Evolutionary conservation across 805 yeast genomes (phyloP).

Genomic region (Pichia heedii): DNA sequence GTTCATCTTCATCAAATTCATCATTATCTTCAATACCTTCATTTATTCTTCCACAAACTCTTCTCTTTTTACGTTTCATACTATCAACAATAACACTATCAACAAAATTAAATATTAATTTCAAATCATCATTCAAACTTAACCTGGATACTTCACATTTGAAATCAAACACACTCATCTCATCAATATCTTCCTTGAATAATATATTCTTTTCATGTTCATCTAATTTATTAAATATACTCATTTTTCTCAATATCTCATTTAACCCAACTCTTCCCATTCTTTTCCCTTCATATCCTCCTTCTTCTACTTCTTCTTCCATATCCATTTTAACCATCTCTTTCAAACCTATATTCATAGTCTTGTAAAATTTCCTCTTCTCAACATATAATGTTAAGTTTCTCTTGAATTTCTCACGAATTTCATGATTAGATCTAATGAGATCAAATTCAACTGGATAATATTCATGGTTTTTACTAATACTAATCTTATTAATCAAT

Average conservation of each 20-base stretch:
- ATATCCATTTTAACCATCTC: conserved; percentile 9
- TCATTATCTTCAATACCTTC: background rate
- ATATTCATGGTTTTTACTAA: conserved; percentile 32
- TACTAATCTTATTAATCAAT: conserved; percentile 38
- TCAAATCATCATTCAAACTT: conserved; percentile 42
- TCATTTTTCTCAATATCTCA: conserved; percentile 13
- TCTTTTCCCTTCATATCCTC: background rate
- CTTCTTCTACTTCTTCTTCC: background rate
- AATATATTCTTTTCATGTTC: conserved; percentile 16
- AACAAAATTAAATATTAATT: conserved; percentile 50
- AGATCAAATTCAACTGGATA: conserved; percentile 37
- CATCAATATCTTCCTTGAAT: conserved; percentile 5
- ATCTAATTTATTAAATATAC: conserved; percentile 16
- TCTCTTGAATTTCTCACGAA: conserved; percentile 31
- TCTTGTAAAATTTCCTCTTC: conserved; percentile 34
- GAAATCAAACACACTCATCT: conserved; percentile 39
- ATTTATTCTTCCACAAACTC: conserved; percentile 8
- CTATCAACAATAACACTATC: conserved; percentile 29
- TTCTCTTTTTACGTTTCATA: conserved; percentile 1
- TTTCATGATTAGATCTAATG: conserved; percentile 31
- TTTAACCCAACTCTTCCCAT: conserved; percentile 2
- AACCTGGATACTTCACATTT: conserved; percentile 41
- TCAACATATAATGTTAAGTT: conserved; percentile 44
- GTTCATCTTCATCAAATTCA: background rate
- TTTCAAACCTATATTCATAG: conserved; percentile 16